Evolutionary conservation across 2,329 filamentous ascomycete species (phyloP).

Genomic region (Verticillium albo-atrum): DNA sequence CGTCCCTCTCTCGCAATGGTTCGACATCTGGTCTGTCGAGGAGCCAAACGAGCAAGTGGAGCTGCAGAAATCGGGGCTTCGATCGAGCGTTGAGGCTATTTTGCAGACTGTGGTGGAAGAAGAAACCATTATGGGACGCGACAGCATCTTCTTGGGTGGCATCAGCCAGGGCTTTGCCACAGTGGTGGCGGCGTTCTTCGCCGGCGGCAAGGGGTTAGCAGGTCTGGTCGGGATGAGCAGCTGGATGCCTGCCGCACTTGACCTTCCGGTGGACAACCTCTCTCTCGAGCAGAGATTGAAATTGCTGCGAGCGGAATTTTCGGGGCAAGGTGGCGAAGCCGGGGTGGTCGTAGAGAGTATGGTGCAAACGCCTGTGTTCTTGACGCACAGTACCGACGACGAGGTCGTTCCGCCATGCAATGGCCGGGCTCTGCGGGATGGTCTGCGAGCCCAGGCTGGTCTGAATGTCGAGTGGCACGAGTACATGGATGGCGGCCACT

Average conservation of each 20-base stretch:
- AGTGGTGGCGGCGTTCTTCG: conserved; percentile 12
- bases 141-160: conserved; percentile 22
- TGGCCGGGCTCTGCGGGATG: conserved; percentile 15
- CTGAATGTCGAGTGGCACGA: conserved; percentile 19
- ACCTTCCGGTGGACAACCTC: neutral
- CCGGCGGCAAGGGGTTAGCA: conserved; percentile 10
- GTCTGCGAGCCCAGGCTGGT: conserved; percentile 5
- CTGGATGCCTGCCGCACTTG: conserved; percentile 17
- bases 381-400: conserved; percentile 22
- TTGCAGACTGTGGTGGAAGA: conserved; percentile 15
- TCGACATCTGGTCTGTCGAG: conserved; percentile 18
- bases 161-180: conserved; percentile 27
- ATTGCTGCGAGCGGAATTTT: neutral
- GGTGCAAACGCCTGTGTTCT: conserved; percentile 16
- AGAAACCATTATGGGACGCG: conserved; percentile 11
- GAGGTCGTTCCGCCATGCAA: conserved; percentile 20
- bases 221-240: conserved; percentile 22
- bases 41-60: conserved; percentile 7
- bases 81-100: conserved; percentile 14
- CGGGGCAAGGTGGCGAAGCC: neutral
- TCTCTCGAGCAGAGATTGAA: neutral
- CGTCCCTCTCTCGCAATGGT: conserved; percentile 21
- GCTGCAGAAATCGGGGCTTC: conserved; percentile 17
- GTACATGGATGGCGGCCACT: conserved; percentile 21
- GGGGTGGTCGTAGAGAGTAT: neutral